phyloP scores from a whole-genome alignment of 2,329 filamentous ascomycete genomes.

The Sporothrix inflata region DNA sequence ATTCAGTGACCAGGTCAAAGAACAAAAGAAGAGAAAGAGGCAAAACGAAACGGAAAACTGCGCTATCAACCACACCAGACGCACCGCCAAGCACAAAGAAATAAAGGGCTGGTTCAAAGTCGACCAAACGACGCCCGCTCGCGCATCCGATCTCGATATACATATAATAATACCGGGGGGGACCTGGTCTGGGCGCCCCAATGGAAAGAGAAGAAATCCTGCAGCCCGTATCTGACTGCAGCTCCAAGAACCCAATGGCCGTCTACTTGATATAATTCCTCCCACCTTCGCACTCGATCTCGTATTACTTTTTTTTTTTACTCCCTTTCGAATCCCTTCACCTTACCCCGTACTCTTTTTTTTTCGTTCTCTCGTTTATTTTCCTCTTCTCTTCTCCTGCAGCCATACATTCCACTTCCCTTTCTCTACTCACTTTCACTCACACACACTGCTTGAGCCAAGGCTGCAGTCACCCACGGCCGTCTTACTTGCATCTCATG shows the following conservation, averaged over 20 bases:
- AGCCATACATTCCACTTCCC: not conserved
- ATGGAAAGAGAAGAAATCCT: not conserved
- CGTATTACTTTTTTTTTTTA: conserved; percentile 5
- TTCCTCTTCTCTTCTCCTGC: not conserved
- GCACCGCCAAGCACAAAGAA: conserved; percentile 14
- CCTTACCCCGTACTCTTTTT: not conserved
- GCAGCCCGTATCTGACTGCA: conserved; percentile 9
- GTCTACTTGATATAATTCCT: conserved; percentile 6
- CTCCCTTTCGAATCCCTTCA: not conserved
- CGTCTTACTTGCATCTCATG: not conserved
- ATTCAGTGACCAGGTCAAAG: not conserved
- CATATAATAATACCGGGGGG: not conserved
- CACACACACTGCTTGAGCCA: not conserved
- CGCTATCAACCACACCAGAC: conserved; percentile 1
- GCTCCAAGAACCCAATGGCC: conserved; percentile 3
- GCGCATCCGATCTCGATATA: conserved; percentile 13
- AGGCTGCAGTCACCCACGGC: not conserved
- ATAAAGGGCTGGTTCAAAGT: not conserved
- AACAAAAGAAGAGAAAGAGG: not conserved
- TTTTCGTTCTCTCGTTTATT: not conserved
- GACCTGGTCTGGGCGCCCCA: not conserved
- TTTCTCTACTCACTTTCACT: not conserved
- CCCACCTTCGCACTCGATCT: not conserved
- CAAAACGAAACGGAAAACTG: not conserved
- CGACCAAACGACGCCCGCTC: not conserved